A percentile compares a stretch with the other conserved stretches of the same genome.
phyloP scores from a whole-genome alignment of 2,329 filamentous ascomycete genomes.

The Cladosporium sp. region DNA sequence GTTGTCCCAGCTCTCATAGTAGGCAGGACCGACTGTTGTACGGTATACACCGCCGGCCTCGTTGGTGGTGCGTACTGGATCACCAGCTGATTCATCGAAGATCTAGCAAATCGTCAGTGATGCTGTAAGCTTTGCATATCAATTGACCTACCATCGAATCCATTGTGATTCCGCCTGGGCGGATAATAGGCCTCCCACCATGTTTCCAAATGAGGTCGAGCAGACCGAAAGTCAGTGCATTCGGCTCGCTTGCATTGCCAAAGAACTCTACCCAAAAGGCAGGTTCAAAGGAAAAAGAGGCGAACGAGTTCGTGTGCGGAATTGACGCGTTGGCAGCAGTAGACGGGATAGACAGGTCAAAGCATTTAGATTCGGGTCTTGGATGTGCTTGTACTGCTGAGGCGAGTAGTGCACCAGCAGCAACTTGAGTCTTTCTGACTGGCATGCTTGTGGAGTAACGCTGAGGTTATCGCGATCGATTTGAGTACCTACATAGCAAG shows the following conservation, averaged over 20 bases:
- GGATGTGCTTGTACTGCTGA: constrained; percentile 3
- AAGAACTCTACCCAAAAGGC: constrained; percentile 32
- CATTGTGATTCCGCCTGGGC: constrained; percentile 30
- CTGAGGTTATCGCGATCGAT: too few species aligned
- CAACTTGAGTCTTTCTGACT: background rate
- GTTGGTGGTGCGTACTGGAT: constrained; percentile 24
- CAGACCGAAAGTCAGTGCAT: constrained; percentile 25
- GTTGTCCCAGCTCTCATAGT: constrained; percentile 29
- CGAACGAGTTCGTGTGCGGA: constrained; percentile 22
- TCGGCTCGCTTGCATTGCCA: constrained; percentile 23
- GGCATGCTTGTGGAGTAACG: background rate
- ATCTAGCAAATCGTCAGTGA: constrained; percentile 12
- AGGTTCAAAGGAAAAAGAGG: constrained; percentile 28
- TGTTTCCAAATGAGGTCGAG: constrained; percentile 24
- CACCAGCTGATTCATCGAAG: constrained; percentile 22
- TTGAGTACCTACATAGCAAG: background rate
- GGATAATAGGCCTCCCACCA: constrained; percentile 25
- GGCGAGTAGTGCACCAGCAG: background rate
- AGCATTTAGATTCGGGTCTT: background rate
- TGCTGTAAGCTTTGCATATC: background rate
- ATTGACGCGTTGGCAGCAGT: constrained; percentile 23
- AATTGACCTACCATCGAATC: constrained; percentile 21
- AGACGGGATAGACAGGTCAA: constrained; percentile 15
- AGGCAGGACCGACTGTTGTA: constrained; percentile 27
- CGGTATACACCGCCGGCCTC: constrained; percentile 26